These are phyloP conservation scores for Ceriops decandra DNA, from an alignment of 345 rosid species.

Conservation along the genomic window DNA sequence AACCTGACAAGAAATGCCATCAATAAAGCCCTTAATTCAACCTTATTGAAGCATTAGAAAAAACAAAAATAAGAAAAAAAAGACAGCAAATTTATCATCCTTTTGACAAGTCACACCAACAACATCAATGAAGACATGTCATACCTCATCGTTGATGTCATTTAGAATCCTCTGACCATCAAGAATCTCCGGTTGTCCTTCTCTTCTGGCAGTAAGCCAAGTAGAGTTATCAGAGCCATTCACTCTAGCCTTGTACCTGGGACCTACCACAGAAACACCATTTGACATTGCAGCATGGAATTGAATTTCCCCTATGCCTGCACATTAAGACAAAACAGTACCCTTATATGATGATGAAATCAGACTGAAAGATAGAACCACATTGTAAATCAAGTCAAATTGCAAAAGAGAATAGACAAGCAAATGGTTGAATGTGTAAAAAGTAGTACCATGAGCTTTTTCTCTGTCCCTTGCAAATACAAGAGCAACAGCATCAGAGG, in stretches of 20 bases:
- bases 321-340: conserved; percentile 21
- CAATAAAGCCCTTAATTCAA: no score
- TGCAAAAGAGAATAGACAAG: conserved; percentile 4
- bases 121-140: neutral
- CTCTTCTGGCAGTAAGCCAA: conserved; percentile 68
- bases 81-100: neutral
- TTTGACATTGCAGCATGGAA: conserved; percentile 57
- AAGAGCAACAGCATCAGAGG: conserved; percentile 48
- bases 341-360: no score
- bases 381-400: conserved; percentile 1
- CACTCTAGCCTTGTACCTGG: conserved; percentile 48
- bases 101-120: no score
- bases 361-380: neutral
- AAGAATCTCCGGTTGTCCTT: conserved; percentile 56
- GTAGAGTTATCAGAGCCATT: conserved; percentile 24
- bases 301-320: conserved; percentile 58
- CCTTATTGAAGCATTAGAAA: no score
- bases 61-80: neutral
- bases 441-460: conserved; percentile 48
- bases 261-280: conserved; percentile 62
- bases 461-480: conserved; percentile 65
- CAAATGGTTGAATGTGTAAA: neutral
- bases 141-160: conserved; percentile 52
- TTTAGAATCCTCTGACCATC: conserved; percentile 57
- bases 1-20: no score